These are phyloP conservation scores for Helicosporidium sp. DNA, from an alignment of 139 green algal genomes.

Conservation along the genomic window DNA sequence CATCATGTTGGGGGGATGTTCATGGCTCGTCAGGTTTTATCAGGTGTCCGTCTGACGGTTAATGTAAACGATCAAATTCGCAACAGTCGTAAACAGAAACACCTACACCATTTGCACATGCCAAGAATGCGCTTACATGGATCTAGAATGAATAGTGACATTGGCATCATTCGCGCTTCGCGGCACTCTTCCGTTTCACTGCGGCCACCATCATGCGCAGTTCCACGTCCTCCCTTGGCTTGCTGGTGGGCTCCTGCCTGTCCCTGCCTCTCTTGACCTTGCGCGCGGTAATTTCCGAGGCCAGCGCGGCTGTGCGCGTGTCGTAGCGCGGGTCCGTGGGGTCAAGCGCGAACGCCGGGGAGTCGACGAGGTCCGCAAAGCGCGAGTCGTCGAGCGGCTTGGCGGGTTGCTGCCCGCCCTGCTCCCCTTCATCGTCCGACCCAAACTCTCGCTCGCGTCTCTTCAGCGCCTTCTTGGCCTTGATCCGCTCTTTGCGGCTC, in stretches of 20 bases:
- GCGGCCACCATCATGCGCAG: background rate
- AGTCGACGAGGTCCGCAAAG: slow-evolving; percentile 48
- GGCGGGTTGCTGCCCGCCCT: background rate
- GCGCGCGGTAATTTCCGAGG: no score
- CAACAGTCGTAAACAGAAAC: no score
- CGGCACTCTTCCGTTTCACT: background rate
- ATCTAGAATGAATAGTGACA: background rate
- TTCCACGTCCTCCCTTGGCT: background rate
- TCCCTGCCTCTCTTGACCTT: background rate
- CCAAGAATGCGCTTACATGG: no score
- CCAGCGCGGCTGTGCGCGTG: no score
- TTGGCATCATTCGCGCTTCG: background rate
- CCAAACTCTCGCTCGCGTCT: slow-evolving; percentile 13
- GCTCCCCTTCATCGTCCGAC: slow-evolving; percentile 19
- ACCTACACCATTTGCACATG: no score
- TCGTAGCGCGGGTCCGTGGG: slow-evolving; percentile 74
- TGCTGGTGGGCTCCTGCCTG: background rate
- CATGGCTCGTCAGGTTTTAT: no score
- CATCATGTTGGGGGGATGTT: no score
- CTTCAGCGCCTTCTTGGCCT: slow-evolving; percentile 17
- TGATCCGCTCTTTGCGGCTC: slow-evolving; percentile 20
- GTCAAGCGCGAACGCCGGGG: slow-evolving; percentile 62
- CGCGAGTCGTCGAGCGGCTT: slow-evolving; percentile 41
- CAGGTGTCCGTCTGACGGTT: no score
- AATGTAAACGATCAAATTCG: no score